Conservation (phyloP, 75 land plant species). For the Chamaecyparis obtusa region DNA sequence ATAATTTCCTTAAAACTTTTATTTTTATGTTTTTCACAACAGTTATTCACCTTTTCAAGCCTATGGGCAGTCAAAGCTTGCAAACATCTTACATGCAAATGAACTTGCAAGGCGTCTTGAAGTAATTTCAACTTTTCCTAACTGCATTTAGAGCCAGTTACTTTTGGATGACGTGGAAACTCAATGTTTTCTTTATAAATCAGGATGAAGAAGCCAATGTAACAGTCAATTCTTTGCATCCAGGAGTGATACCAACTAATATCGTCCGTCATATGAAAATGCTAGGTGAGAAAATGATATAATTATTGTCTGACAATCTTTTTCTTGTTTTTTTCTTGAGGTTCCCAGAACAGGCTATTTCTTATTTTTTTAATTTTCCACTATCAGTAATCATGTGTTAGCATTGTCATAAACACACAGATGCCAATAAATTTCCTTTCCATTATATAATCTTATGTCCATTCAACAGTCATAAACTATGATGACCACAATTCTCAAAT, state of each 20-base stretch:
- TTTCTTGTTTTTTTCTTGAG: neutral
- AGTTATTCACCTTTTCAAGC: conserved; percentile 21
- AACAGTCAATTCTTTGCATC: conserved; percentile 78
- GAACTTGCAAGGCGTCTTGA: conserved; percentile 38
- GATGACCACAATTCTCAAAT: neutral
- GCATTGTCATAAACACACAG: neutral
- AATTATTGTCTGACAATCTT: neutral
- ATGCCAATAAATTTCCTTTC: neutral
- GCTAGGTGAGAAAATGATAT: neutral
- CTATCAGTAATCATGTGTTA: neutral
- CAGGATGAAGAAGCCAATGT: conserved; percentile 63
- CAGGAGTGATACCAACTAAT: conserved; percentile 61
- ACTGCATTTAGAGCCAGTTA: neutral
- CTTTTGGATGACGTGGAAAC: conserved; percentile 2
- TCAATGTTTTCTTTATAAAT: conserved; percentile 3
- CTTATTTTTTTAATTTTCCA: neutral
- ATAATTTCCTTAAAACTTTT: conserved; percentile 3
- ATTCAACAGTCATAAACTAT: neutral
- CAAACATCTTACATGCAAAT: conserved; percentile 45
- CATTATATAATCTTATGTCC: neutral
- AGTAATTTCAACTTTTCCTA: conserved; percentile 15
- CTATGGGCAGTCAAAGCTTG: conserved; percentile 48
- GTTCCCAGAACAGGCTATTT: neutral
- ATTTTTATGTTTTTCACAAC: neutral
- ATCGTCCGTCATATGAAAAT: conserved; percentile 34